Evolutionary conservation across 2,329 filamentous ascomycete species (phyloP).

Genomic region (Trichoderma semiorbis): DNA sequence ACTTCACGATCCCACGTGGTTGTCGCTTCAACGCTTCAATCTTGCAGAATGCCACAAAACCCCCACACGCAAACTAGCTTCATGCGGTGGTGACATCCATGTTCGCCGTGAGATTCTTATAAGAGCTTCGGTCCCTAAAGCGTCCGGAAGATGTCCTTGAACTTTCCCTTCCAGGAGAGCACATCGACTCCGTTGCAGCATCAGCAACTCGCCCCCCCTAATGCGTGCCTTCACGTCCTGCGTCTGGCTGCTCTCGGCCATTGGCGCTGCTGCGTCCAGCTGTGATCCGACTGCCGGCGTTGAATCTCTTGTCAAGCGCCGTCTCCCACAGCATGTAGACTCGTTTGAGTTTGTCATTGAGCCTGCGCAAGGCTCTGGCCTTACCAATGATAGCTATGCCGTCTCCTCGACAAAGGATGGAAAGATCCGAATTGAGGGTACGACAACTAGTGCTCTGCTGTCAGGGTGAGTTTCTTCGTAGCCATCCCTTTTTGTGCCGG

Average conservation of each 20-base stretch:
- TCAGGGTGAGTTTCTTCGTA: conserved; percentile 16
- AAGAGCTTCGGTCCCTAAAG: neutral
- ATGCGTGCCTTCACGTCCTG: neutral
- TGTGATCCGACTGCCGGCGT: conserved; percentile 15
- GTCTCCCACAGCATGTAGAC: conserved; percentile 21
- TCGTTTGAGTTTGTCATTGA: conserved; percentile 19
- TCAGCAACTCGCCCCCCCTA: neutral
- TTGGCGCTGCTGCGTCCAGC: conserved; percentile 3
- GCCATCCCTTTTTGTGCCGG: neutral
- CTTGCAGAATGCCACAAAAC: neutral
- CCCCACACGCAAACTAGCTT: neutral
- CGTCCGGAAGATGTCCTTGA: neutral
- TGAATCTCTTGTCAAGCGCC: conserved; percentile 21
- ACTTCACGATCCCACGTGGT: neutral
- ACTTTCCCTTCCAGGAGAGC: neutral
- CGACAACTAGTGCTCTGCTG: conserved; percentile 20
- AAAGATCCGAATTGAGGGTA: conserved; percentile 21
- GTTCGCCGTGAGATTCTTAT: neutral
- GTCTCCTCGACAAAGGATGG: conserved; percentile 20
- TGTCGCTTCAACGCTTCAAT: neutral
- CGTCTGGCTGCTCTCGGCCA: conserved; percentile 8
- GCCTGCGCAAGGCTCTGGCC: neutral
- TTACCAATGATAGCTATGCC: conserved; percentile 18
- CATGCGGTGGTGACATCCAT: conserved; percentile 7
- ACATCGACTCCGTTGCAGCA: neutral